Evolutionary conservation across 2,329 filamentous ascomycete species (phyloP), one percentile per base, ranked within the genome.

Genomic region (Colletotrichum filicis): DNA sequence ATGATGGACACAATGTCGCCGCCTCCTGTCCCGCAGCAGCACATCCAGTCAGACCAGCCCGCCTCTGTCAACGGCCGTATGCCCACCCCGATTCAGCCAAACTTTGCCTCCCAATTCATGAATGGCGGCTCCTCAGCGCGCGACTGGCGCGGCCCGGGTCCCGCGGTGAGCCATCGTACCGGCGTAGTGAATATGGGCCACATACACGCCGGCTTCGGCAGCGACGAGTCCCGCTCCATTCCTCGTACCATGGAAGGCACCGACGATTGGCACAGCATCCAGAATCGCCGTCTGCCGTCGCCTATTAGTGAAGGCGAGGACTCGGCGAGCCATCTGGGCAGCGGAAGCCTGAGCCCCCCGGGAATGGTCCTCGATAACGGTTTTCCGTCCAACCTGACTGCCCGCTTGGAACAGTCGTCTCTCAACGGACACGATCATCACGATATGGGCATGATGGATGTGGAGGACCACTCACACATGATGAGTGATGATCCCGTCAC

Each of bases 291-390:
- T 19, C 81, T 90, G 1, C 89, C 89, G 2, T 91, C 89, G 5
- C 89, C 89, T n/a, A 91, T 91, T 64, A 90, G 88, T 66, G 89
- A 91, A 75, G 83, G 83, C 22, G 88, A 90, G 70, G 87, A 89
- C 63, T 77, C 76, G 8, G 78, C 73, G 19, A 74, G 71, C 57
- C 63, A 53, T 22, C 37, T 60, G 49, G 64, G 70, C 68, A 71
- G 76, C 14, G 78, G 76, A n/a, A 84, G 80, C 69, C 80, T 84
- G 1, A 80, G 80, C 49, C 81, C 78, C 16, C 77, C 76, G 46
- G 79, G 76, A 61, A 83, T 84, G 74, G 74, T 78, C 16, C 70
- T 80, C 53, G 79, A 81, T 77, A 81, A 75, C 77, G 82, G 74
- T 78, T 82, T 69, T 73, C 81, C 66, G 60, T 83, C 68, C 76